Evolutionary conservation across 805 yeast genomes (phyloP).

Genomic region (Metschnikowia sp.): DNA sequence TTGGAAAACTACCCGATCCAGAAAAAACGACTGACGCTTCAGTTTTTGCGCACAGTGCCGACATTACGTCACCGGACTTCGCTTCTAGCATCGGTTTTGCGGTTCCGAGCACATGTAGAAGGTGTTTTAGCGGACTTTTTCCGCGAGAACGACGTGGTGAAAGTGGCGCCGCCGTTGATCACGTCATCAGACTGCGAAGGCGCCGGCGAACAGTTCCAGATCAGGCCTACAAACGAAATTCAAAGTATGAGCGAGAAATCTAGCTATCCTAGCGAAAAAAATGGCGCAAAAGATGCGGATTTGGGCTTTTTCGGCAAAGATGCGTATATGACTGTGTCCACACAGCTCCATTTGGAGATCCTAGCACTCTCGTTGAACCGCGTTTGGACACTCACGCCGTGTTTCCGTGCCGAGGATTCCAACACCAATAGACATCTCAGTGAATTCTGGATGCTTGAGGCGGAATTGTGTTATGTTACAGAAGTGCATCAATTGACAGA

Average conservation of each 20-base stretch:
- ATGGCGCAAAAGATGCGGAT: neutral
- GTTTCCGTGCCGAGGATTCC: slow-evolving; percentile 87
- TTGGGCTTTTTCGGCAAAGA: slow-evolving; percentile 58
- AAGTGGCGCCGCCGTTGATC: slow-evolving; percentile 81
- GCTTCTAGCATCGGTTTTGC: slow-evolving; percentile 59
- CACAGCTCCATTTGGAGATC: slow-evolving; percentile 88
- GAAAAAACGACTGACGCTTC: slow-evolving; percentile 67
- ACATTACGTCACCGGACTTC: slow-evolving; percentile 72
- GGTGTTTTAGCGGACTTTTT: slow-evolving; percentile 52
- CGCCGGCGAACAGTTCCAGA: slow-evolving; percentile 83
- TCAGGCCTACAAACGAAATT: slow-evolving; percentile 38
- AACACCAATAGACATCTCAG: slow-evolving; percentile 88
- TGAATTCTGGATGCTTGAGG: slow-evolving; percentile 98
- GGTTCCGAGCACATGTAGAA: slow-evolving; percentile 72
- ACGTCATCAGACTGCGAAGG: slow-evolving; percentile 96
- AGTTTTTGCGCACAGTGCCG: slow-evolving; percentile 69
- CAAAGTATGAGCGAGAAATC: slow-evolving; percentile 6
- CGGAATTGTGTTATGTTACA: slow-evolving; percentile 71
- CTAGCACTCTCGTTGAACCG: slow-evolving; percentile 68
- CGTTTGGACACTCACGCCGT: slow-evolving; percentile 88
- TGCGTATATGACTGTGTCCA: slow-evolving; percentile 80
- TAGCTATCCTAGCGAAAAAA: too few relatives aligned
- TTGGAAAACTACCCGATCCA: slow-evolving; percentile 73
- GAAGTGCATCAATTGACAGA: slow-evolving; percentile 57
- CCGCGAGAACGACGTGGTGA: slow-evolving; percentile 50